Percentiles rank a stretch among this genome's conserved stretches.
phyloP scores from a whole-genome alignment of 345 rosid genomes.

The Moringa oleifera region DNA sequence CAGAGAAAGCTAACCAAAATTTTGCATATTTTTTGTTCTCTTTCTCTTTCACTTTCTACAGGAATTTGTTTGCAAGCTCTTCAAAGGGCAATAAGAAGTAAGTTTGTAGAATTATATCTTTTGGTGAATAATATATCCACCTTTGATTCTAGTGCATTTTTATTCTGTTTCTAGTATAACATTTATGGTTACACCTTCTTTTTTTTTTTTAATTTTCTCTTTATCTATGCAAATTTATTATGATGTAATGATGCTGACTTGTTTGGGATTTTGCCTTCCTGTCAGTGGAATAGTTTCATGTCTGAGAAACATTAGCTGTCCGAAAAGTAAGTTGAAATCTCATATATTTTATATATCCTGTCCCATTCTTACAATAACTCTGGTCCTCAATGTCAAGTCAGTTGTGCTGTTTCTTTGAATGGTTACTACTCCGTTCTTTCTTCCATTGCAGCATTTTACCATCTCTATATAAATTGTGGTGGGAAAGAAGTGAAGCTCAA shows the following conservation, averaged over 20 bases:
- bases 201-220: too few relatives aligned
- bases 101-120: conserved; percentile 1
- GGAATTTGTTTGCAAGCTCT: conserved; percentile 39
- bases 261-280: background rate
- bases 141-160: too few relatives aligned
- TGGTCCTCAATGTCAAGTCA: background rate
- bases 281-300: conserved; percentile 18
- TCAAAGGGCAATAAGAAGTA: conserved; percentile 19
- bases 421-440: background rate
- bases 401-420: background rate
- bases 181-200: too few relatives aligned
- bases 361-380: background rate
- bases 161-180: too few relatives aligned
- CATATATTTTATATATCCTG: background rate
- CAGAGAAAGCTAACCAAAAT: too few relatives aligned
- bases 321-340: conserved; percentile 20
- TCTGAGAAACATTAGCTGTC: conserved; percentile 10
- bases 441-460: conserved; percentile 17
- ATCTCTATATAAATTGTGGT: conserved; percentile 42
- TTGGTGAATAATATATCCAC: background rate
- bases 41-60: conserved; percentile 1
- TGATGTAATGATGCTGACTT: conserved; percentile 2
- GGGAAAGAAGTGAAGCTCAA: conserved; percentile 11
- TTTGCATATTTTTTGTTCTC: too few relatives aligned
- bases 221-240: background rate